These are phyloP conservation scores for Ophiostoma ulmi DNA, from an alignment of 2,329 filamentous ascomycete species.

Conservation along the genomic window DNA sequence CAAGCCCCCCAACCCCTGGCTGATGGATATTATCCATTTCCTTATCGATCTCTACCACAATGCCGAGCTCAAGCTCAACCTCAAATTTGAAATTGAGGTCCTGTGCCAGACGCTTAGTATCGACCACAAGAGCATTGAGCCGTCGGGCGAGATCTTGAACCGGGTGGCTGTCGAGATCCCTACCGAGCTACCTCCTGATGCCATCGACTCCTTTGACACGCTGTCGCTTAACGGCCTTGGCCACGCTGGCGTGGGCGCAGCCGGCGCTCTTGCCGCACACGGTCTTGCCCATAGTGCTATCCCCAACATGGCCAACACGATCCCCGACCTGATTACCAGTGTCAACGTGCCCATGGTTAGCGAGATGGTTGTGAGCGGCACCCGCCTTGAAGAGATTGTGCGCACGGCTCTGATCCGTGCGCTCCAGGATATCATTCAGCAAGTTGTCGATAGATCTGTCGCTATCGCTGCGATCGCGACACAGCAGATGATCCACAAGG, in stretches of 20 bases:
- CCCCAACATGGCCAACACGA: constrained; percentile 66
- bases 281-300: constrained; percentile 42
- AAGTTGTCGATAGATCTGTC: constrained; percentile 93
- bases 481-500: constrained; percentile 89
- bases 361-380: constrained; percentile 69
- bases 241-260: constrained; percentile 60
- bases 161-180: constrained; percentile 61
- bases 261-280: constrained; percentile 61
- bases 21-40: constrained; percentile 91
- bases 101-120: constrained; percentile 86
- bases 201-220: constrained; percentile 76
- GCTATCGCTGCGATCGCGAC: constrained; percentile 97
- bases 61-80: constrained; percentile 88
- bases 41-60: constrained; percentile 91
- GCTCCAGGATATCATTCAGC: constrained; percentile 92
- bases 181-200: constrained; percentile 58
- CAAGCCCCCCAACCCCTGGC: constrained; percentile 90
- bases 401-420: constrained; percentile 81
- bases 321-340: constrained; percentile 77
- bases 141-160: constrained; percentile 78
- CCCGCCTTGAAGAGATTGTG: constrained; percentile 69
- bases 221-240: constrained; percentile 70
- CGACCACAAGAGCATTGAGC: constrained; percentile 88
- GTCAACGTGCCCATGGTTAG: constrained; percentile 77
- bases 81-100: constrained; percentile 98